These are phyloP conservation scores for Aspergillus jensenii DNA, from an alignment of 2,329 filamentous ascomycete genomes.

Conservation along the genomic window DNA sequence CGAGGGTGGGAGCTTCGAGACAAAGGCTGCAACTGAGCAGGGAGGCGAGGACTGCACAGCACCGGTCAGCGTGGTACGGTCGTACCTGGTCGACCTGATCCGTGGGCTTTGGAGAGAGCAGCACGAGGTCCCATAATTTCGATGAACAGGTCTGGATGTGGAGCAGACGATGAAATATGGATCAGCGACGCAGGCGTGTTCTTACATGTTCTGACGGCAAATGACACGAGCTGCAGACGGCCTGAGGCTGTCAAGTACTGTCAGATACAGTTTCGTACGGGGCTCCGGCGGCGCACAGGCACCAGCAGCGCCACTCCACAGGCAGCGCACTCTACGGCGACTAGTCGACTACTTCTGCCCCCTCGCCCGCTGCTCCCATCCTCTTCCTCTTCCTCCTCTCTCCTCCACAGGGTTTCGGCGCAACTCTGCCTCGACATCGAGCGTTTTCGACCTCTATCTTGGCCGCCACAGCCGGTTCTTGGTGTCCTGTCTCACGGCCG, in stretches of 20 bases:
- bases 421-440: slow-evolving; percentile 34
- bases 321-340: background rate
- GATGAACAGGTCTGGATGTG: slow-evolving; percentile 5
- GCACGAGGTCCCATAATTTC: slow-evolving; percentile 9
- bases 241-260: background rate
- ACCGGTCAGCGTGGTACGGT: background rate
- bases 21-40: background rate
- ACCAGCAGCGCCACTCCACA: slow-evolving; percentile 6
- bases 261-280: background rate
- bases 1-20: background rate
- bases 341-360: slow-evolving; percentile 10
- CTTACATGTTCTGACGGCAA: background rate
- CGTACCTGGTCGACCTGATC: background rate
- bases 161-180: background rate
- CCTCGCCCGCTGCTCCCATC: slow-evolving; percentile 15
- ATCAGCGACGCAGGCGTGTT: background rate
- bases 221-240: background rate
- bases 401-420: slow-evolving; percentile 23
- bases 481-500: slow-evolving; percentile 48
- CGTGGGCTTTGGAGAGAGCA: slow-evolving; percentile 1
- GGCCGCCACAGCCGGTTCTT: slow-evolving; percentile 47
- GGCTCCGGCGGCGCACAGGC: background rate
- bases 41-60: background rate
- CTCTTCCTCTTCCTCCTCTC: slow-evolving; percentile 12
- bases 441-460: slow-evolving; percentile 33